Evolutionary conservation across 305 asterid genomes (phyloP).

Genomic region (Withania somnifera): DNA sequence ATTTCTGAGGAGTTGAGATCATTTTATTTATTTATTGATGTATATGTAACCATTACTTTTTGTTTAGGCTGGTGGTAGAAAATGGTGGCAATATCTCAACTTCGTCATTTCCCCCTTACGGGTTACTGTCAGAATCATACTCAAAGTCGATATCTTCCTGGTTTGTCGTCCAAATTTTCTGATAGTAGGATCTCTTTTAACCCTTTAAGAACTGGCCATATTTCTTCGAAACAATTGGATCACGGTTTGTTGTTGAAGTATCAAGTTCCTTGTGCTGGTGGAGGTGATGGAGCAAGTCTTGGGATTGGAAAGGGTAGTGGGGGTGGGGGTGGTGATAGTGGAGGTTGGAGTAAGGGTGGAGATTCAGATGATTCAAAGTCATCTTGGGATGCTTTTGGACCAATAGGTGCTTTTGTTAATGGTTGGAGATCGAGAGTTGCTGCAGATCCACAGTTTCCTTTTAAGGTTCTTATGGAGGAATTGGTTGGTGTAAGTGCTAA

Average conservation of each 20-base stretch:
- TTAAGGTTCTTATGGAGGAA: slow-evolving; percentile 69
- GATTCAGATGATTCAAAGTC: slow-evolving; percentile 14
- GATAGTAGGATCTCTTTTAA: not conserved
- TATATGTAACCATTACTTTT: not conserved
- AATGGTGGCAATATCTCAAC: slow-evolving; percentile 25
- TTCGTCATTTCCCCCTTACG: slow-evolving; percentile 19
- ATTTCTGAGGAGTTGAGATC: not conserved
- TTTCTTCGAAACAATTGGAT: not conserved
- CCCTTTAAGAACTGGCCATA: not conserved
- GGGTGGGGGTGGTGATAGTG: slow-evolving; percentile 5
- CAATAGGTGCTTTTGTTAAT: slow-evolving; percentile 37
- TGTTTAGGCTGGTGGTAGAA: not conserved
- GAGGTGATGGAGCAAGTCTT: slow-evolving; percentile 10
- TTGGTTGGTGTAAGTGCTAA: slow-evolving; percentile 55
- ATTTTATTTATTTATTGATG: not conserved
- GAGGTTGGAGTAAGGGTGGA: slow-evolving; percentile 14
- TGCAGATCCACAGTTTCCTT: slow-evolving; percentile 67
- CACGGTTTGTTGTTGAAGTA: not conserved
- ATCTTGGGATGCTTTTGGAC: slow-evolving; percentile 31
- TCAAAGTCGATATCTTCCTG: not conserved
- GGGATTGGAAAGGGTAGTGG: slow-evolving; percentile 10
- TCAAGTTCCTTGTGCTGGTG: slow-evolving; percentile 13
- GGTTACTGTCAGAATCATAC: not conserved
- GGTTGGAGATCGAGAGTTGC: slow-evolving; percentile 73
- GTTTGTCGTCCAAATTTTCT: not conserved